Percentiles rank a stretch among this genome's conserved stretches.
phyloP scores from a whole-genome alignment of 495 filamentous ascomycete genomes.

The Eremomyces bilateralis region DNA sequence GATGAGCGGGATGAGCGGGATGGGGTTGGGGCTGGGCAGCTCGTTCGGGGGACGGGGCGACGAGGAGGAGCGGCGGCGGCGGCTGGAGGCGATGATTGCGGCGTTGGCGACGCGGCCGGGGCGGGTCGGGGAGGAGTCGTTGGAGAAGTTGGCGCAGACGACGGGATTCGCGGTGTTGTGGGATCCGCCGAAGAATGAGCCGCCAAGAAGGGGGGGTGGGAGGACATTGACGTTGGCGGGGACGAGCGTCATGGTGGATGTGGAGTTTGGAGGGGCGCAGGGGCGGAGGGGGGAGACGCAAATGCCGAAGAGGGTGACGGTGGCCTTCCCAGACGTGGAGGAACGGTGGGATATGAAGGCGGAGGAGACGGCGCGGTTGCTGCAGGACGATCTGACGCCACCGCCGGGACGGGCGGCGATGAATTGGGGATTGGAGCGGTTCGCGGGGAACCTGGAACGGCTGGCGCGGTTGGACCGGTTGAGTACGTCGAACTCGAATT shows the following conservation, averaged over 20 bases:
- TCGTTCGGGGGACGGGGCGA: slow-evolving; percentile 15
- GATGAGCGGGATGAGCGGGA: slow-evolving; percentile 13
- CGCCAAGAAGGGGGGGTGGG: too few relatives aligned
- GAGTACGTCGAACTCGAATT: slow-evolving; percentile 31
- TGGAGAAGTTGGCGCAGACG: slow-evolving; percentile 52
- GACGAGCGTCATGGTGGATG: slow-evolving; percentile 30
- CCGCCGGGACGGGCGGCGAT: slow-evolving; percentile 20
- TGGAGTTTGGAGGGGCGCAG: too few relatives aligned
- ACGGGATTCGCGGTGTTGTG: slow-evolving; percentile 56
- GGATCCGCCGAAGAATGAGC: slow-evolving; percentile 36
- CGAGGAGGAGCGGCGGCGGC: slow-evolving; percentile 35
- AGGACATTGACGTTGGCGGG: slow-evolving; percentile 41
- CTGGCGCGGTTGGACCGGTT: slow-evolving; percentile 61
- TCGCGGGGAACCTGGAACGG: slow-evolving; percentile 61
- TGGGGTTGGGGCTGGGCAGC: slow-evolving; percentile 11
- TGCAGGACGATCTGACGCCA: slow-evolving; percentile 29
- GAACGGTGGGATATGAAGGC: slow-evolving; percentile 8
- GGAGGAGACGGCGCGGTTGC: slow-evolving; percentile 25
- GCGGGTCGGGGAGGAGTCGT: slow-evolving; percentile 55
- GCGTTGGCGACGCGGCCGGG: slow-evolving; percentile 17
- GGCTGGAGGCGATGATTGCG: slow-evolving; percentile 30
- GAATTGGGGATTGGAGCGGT: slow-evolving; percentile 41
- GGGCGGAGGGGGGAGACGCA: slow-evolving; percentile 39
- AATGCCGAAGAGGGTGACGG: slow-evolving; percentile 36
- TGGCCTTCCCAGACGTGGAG: slow-evolving; percentile 27